These are phyloP conservation scores for Rhodotorula babjevae DNA, from an alignment of 768 basidiomycete species.

Conservation along the genomic window DNA sequence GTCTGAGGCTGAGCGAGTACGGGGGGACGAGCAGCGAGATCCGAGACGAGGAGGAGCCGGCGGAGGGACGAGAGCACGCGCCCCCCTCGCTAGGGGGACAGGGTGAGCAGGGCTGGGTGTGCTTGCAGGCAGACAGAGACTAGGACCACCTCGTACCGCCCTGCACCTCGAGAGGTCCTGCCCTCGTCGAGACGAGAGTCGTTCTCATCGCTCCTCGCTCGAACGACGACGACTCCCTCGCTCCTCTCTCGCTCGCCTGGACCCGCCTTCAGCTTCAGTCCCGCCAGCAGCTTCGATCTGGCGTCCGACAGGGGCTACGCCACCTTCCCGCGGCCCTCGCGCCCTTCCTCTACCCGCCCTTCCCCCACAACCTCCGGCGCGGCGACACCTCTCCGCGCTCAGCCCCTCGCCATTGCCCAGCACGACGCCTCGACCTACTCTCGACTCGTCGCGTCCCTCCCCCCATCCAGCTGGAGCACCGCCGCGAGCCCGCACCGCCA, in stretches of 20 bases:
- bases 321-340: constrained; percentile 16
- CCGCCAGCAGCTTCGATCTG: neutral
- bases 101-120: neutral
- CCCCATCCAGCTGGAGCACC: neutral
- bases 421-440: neutral
- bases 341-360: neutral
- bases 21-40: no score
- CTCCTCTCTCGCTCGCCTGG: no score
- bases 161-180: no score
- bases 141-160: no score
- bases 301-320: constrained; percentile 4
- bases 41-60: no score
- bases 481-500: no score
- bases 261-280: no score
- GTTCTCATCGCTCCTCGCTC: no score
- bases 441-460: neutral
- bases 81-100: no score
- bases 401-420: neutral
- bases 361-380: neutral
- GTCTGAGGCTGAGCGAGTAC: neutral
- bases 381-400: neutral
- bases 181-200: no score
- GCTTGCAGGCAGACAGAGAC: neutral
- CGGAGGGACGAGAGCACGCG: neutral
- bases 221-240: no score